phyloP scores from a whole-genome alignment of 176 grass and related monocot species.

The Tuctoria greenei region DNA sequence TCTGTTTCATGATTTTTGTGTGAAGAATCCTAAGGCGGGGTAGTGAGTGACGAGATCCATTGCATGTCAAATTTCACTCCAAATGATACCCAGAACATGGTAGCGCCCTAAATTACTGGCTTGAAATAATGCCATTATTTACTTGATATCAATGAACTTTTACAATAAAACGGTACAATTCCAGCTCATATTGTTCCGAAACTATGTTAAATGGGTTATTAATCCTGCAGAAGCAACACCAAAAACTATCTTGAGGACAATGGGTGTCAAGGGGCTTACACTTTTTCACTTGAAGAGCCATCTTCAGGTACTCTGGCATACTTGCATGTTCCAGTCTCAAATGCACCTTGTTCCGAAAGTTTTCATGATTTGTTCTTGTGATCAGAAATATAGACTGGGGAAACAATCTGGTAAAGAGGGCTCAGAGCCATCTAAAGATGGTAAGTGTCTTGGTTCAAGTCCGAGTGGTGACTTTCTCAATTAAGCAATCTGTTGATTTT shows the following conservation, averaged over 20 bases:
- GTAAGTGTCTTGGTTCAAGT: constrained; percentile 38
- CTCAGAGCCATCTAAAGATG: constrained; percentile 88
- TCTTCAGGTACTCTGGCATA: constrained; percentile 68
- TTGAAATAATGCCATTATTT: neutral
- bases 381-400: constrained; percentile 96
- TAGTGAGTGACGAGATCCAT: neutral
- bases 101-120: neutral
- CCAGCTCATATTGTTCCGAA: neutral
- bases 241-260: constrained; percentile 97
- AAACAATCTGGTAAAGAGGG: constrained; percentile 94
- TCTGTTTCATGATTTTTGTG: neutral
- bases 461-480: neutral
- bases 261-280: constrained; percentile 95
- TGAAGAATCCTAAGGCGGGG: neutral
- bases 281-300: constrained; percentile 99
- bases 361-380: constrained; percentile 22
- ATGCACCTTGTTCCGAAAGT: constrained; percentile 14
- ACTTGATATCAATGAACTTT: neutral
- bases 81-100: neutral
- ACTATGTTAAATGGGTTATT: constrained; percentile 21
- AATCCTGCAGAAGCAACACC: constrained; percentile 87
- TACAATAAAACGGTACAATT: neutral
- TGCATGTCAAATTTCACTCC: neutral
- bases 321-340: neutral
- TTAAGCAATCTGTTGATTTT: neutral